A percentile compares a stretch with the other conserved stretches of the same genome.
Evolutionary conservation across 169 alveolate species (phyloP).

Genomic region (Toxoplasma gondii): DNA sequence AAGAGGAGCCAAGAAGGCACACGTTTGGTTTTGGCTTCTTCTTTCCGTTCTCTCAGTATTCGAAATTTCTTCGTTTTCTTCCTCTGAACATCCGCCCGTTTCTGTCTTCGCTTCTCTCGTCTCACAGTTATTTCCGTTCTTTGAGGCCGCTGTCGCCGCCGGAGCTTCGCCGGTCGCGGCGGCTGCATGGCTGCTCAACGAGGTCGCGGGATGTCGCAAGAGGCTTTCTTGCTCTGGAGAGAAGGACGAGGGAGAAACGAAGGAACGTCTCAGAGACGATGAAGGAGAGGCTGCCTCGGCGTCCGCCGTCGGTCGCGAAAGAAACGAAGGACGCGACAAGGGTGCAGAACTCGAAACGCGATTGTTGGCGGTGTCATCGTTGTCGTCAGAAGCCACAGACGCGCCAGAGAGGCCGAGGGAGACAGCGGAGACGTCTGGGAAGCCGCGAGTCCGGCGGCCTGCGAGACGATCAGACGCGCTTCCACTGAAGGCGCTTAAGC

Average conservation of each 20-base stretch:
- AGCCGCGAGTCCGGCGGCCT: neutral
- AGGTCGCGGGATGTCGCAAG: slow-evolving; percentile 16
- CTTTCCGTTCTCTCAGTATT: no score
- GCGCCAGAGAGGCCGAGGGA: neutral
- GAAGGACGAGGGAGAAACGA: neutral
- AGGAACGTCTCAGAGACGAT: neutral
- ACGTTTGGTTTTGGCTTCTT: no score
- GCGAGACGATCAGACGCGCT: neutral
- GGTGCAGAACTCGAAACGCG: neutral
- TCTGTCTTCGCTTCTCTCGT: no score
- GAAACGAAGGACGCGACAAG: neutral
- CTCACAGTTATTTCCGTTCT: neutral
- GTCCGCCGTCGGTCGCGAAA: neutral
- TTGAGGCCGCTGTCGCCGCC: neutral
- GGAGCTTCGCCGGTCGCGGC: slow-evolving; percentile 20
- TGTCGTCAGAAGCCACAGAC: no score
- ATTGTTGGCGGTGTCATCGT: no score
- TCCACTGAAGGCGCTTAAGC: neutral
- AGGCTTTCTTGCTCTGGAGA: neutral
- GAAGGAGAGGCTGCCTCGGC: neutral
- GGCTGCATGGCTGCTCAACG: slow-evolving; percentile 25
- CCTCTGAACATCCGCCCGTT: no score
- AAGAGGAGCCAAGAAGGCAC: no score
- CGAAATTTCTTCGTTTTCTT: no score
- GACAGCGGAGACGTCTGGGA: neutral